Conservation (phyloP, 208 protist genomes). For the Trypanosomatidae sp. region DNA sequence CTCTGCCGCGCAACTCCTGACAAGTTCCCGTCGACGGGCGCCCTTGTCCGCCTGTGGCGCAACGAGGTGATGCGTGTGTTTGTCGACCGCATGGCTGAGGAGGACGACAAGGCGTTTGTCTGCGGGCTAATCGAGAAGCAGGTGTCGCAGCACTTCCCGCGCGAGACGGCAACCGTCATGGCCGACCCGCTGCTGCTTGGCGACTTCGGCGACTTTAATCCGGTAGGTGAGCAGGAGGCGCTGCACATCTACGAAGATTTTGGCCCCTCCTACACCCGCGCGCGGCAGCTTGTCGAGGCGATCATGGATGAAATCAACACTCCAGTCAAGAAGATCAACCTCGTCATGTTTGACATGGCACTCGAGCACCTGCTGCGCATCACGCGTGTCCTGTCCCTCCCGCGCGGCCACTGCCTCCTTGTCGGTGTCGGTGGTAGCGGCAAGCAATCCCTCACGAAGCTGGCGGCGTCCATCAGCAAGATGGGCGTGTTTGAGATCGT, state of each 20-base stretch:
- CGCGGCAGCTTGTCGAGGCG: slow-evolving; percentile 87
- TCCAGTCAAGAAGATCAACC: slow-evolving; percentile 91
- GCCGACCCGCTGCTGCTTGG: slow-evolving; percentile 95
- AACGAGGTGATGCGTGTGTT: slow-evolving; percentile 98
- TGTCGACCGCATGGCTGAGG: slow-evolving; percentile 96
- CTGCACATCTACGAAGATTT: slow-evolving; percentile 95
- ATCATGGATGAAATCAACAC: slow-evolving; percentile 96
- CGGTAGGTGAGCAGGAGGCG: slow-evolving; percentile 73
- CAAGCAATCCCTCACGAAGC: slow-evolving; percentile 97
- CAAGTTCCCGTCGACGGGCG: slow-evolving; percentile 70
- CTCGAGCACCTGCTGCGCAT: slow-evolving; percentile 97
- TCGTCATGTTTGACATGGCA: slow-evolving; percentile 99
- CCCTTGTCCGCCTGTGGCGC: slow-evolving; percentile 96
- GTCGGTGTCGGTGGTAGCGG: slow-evolving; percentile 98
- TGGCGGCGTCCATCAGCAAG: slow-evolving; percentile 94
- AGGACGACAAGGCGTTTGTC: slow-evolving; percentile 93
- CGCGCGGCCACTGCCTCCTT: slow-evolving; percentile 97
- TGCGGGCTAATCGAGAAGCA: slow-evolving; percentile 69
- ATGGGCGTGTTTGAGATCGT: slow-evolving; percentile 98
- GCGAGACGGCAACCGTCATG: slow-evolving; percentile 52
- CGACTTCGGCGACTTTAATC: slow-evolving; percentile 94
- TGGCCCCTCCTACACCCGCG: slow-evolving; percentile 73
- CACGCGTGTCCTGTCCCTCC: slow-evolving; percentile 95
- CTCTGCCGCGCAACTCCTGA: slow-evolving; percentile 94
- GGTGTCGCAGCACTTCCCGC: slow-evolving; percentile 78